These are phyloP conservation scores for Candida ascalaphidarum DNA, from an alignment of 805 yeast genomes.

Conservation along the genomic window DNA sequence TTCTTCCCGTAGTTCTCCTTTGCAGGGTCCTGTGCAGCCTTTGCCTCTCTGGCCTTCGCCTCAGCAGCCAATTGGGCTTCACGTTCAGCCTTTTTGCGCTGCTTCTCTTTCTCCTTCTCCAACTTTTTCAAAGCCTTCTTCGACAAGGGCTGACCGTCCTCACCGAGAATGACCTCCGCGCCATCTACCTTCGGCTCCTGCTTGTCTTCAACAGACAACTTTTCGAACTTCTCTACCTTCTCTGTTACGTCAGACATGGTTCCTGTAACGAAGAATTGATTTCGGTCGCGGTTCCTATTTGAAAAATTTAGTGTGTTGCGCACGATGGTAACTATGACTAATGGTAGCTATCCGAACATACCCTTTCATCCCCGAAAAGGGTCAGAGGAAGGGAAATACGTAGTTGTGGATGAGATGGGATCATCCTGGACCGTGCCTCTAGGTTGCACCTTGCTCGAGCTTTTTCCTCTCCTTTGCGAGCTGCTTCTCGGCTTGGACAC, in stretches of 20 bases:
- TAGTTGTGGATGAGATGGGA: too few relatives aligned
- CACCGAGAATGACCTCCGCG: constrained; percentile 35
- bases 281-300: too few relatives aligned
- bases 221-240: constrained; percentile 14
- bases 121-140: constrained; percentile 94
- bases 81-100: constrained; percentile 83
- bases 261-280: too few relatives aligned
- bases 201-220: constrained; percentile 7
- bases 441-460: too few relatives aligned
- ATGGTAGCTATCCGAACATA: too few relatives aligned
- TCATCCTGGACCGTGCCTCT: too few relatives aligned
- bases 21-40: constrained; percentile 74
- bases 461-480: too few relatives aligned
- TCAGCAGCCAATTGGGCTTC: constrained; percentile 84
- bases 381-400: too few relatives aligned
- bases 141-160: constrained; percentile 80
- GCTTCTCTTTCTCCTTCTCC: constrained; percentile 89
- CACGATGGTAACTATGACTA: too few relatives aligned
- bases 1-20: constrained; percentile 82
- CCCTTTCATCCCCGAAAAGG: too few relatives aligned
- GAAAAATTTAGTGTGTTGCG: too few relatives aligned
- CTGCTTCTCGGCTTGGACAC: constrained; percentile 10
- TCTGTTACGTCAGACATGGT: constrained; percentile 18
- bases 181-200: constrained; percentile 6
- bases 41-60: constrained; percentile 70